Base-by-base conservation (phyloP, 345 rosid genomes). In the Microthlaspi erraticum region DNA sequence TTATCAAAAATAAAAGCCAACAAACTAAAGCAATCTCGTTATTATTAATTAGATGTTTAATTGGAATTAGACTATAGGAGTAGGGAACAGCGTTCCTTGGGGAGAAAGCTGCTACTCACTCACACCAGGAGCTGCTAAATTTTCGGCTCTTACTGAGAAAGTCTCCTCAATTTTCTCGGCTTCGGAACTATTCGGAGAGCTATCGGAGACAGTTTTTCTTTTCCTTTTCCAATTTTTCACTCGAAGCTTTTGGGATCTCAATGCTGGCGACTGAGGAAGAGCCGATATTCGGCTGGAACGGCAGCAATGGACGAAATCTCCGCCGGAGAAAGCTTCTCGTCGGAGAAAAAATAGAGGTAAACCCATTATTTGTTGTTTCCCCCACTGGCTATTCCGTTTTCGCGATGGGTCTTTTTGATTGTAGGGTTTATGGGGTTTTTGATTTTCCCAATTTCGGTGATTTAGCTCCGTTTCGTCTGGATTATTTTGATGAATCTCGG, bases 291-390 rank as follows among this genome's bases (percentile, higher is more conserved):
- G 63, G 38, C 68, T 17, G 73, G 61, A 72, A 72, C 34, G 58
- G 43, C 18, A 68, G 33, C 61, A 65, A 51, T 6, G 44, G 32
- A 31, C 64, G n/a, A 32, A 43, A 17, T 7, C 44, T 10, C 64
- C 46, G 52, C 56, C 64, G 46, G 41, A 60, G 42, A 68, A 80
- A 77, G 57, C 66, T 77, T 48, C 66, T 64, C 66, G 66, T 45
- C 49, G 60, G 70, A 14, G 81, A 77, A 10, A 53, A 61, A 59
- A 34, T 73, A 6, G 81, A 80, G 83, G 81, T 80, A 17, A 52
- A 33, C 20, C 60, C 6, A 48, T 2, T 54, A 18, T 9, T 45
- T 60, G 0, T 36, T n/a, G 14, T 43, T 29, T 44, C 1, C 67
- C 26, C 11, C 19, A 5, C 31, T 19, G 6, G 50, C 16, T 33